Evolutionary conservation across 177 flowering plant species (phyloP).

Genomic region (Tripterygium wilfordii): DNA sequence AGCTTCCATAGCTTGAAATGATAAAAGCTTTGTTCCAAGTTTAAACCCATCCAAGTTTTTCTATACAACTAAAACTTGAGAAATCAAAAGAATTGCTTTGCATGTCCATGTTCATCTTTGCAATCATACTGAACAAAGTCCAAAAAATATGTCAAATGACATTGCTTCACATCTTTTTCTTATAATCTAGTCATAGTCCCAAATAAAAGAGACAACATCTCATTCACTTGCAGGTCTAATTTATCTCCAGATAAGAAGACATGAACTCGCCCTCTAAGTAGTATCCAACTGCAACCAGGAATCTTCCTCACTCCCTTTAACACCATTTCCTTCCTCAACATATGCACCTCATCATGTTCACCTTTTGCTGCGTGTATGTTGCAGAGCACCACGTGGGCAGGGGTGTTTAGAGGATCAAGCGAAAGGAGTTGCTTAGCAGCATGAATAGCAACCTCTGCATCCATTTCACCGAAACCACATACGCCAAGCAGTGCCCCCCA

Average conservation of each 20-base stretch:
- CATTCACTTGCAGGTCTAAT: slow-evolving; percentile 18
- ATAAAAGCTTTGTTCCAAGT: no score
- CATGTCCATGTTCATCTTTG: no score
- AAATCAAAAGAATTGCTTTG: no score
- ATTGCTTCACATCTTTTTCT: no score
- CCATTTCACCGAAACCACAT: slow-evolving; percentile 29
- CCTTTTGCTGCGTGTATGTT: slow-evolving; percentile 44
- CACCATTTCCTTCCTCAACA: slow-evolving; percentile 46
- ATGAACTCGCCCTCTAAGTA: slow-evolving; percentile 25
- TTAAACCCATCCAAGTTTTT: no score
- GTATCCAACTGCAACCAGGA: slow-evolving; percentile 70
- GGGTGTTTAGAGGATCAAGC: slow-evolving; percentile 48
- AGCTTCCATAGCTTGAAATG: no score
- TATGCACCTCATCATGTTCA: slow-evolving; percentile 25
- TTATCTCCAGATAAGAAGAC: slow-evolving; percentile 46
- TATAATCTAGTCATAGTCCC: no score
- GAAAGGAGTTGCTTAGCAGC: slow-evolving; percentile 39
- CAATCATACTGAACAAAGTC: no score
- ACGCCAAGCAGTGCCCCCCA: slow-evolving; percentile 66
- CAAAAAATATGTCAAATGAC: no score
- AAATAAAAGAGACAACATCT: slow-evolving; percentile 16
- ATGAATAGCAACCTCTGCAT: slow-evolving; percentile 25
- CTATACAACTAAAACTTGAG: no score
- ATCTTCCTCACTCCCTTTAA: slow-evolving; percentile 44
- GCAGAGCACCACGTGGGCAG: slow-evolving; percentile 49